These are phyloP conservation scores for Hypocreales sp. DNA, from an alignment of 2,329 filamentous ascomycete genomes.

Conservation along the genomic window DNA sequence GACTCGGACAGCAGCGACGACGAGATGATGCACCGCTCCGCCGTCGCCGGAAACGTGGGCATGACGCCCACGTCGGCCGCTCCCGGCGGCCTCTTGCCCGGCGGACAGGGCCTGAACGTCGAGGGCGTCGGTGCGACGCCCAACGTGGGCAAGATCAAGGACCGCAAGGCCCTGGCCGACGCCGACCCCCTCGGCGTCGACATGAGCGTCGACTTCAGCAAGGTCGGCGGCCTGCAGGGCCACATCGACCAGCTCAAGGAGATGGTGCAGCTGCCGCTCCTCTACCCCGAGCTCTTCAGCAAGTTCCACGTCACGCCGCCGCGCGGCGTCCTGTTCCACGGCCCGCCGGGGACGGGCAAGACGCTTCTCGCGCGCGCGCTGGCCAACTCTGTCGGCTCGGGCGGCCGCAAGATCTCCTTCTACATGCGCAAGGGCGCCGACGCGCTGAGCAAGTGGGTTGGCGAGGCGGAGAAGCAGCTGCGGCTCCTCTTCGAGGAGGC, in stretches of 20 bases:
- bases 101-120: constrained; percentile 20
- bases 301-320: constrained; percentile 88
- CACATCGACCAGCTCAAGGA: constrained; percentile 97
- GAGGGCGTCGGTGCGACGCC: constrained; percentile 41
- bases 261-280: constrained; percentile 87
- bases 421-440: constrained; percentile 99
- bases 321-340: constrained; percentile 89
- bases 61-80: constrained; percentile 41
- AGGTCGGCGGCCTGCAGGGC: constrained; percentile 79
- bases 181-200: constrained; percentile 91
- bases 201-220: constrained; percentile 81
- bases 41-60: constrained; percentile 40
- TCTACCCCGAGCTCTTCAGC: constrained; percentile 89
- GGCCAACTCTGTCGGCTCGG: constrained; percentile 76
- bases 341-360: constrained; percentile 93
- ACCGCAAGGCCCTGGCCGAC: constrained; percentile 81
- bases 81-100: constrained; percentile 27
- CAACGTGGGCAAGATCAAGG: constrained; percentile 86
- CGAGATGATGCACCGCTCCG: constrained; percentile 54
- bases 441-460: constrained; percentile 96
- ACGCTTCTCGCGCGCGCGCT: constrained; percentile 88
- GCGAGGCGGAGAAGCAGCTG: constrained; percentile 90
- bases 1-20: constrained; percentile 98
- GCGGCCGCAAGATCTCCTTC: constrained; percentile 90
- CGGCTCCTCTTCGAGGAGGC: constrained; percentile 91